Evolutionary conservation across 352 stramenopile genomes (phyloP).

Genomic region (Nothophytophthora sp.): DNA sequence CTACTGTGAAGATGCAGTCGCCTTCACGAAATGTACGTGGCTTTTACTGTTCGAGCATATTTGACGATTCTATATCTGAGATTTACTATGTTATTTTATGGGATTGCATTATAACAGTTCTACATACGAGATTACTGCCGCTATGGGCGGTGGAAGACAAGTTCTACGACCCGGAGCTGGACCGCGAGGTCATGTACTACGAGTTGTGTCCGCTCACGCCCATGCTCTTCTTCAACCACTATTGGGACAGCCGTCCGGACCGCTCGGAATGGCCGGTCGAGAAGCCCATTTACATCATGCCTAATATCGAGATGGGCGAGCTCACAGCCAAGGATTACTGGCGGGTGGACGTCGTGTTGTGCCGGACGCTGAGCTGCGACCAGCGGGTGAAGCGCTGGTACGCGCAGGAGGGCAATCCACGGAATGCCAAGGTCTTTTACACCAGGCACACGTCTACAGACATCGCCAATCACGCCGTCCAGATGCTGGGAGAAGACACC

Average conservation of each 20-base stretch:
- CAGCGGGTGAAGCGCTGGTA: slow-evolving; percentile 50
- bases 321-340: slow-evolving; percentile 47
- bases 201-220: slow-evolving; percentile 47
- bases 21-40: slow-evolving; percentile 45
- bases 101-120: slow-evolving; percentile 12
- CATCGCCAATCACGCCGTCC: slow-evolving; percentile 10
- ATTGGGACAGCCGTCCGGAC: slow-evolving; percentile 31
- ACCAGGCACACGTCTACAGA: slow-evolving; percentile 46
- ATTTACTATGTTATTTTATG: not conserved
- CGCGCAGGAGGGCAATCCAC: slow-evolving; percentile 39
- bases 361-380: slow-evolving; percentile 45
- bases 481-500: slow-evolving; percentile 17
- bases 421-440: slow-evolving; percentile 39
- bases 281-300: slow-evolving; percentile 51
- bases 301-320: slow-evolving; percentile 59
- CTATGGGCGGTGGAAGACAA: slow-evolving; percentile 27
- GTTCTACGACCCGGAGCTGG: slow-evolving; percentile 21
- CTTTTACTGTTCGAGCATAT: not conserved
- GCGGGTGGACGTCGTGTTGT: slow-evolving; percentile 52
- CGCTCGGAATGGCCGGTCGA: slow-evolving; percentile 13
- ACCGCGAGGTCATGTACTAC: slow-evolving; percentile 38
- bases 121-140: slow-evolving; percentile 34
- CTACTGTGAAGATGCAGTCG: slow-evolving; percentile 52
- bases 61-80: not conserved
- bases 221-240: slow-evolving; percentile 56